These are phyloP conservation scores for Kodamaea plutei DNA, from an alignment of 1,139 yeast species.

Conservation along the genomic window DNA sequence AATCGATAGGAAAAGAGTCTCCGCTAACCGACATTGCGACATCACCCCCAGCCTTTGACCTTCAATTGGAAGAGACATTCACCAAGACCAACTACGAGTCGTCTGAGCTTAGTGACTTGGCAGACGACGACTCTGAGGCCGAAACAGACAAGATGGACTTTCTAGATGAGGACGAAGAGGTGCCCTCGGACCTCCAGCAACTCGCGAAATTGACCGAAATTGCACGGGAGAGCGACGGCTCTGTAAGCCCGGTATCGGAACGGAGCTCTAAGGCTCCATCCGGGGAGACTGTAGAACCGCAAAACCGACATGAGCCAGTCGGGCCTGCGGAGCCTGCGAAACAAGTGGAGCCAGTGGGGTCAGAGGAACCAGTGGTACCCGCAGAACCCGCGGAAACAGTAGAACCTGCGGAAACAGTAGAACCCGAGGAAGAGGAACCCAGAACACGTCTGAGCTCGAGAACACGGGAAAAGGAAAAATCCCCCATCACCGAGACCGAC, in stretches of 20 bases:
- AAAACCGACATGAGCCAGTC: constrained; percentile 6
- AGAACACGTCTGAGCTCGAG: not conserved
- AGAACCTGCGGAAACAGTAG: constrained; percentile 20
- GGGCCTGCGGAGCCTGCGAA: constrained; percentile 2
- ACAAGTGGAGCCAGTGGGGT: constrained; percentile 10
- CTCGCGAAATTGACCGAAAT: constrained; percentile 39
- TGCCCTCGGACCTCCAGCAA: constrained; percentile 36
- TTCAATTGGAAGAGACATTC: constrained; percentile 16
- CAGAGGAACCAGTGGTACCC: constrained; percentile 7
- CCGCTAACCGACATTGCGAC: constrained; percentile 41
- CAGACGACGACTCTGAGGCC: constrained; percentile 69
- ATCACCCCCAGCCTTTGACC: constrained; percentile 36
- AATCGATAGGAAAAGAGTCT: constrained; percentile 21
- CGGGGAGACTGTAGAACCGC: constrained; percentile 4
- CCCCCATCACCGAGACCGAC: not conserved
- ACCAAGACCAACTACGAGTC: constrained; percentile 29
- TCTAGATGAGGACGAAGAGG: constrained; percentile 34
- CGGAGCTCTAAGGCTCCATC: constrained; percentile 1
- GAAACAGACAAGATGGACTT: constrained; percentile 76
- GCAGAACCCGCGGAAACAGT: not conserved
- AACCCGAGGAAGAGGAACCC: not conserved
- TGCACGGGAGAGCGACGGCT: constrained; percentile 23
- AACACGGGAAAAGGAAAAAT: not conserved
- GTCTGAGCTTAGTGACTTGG: constrained; percentile 52
- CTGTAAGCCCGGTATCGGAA: too few species aligned